Percentiles rank a stretch among this genome's conserved stretches.
phyloP scores from a whole-genome alignment of 345 rosid genomes.

The Aegle marmelos region DNA sequence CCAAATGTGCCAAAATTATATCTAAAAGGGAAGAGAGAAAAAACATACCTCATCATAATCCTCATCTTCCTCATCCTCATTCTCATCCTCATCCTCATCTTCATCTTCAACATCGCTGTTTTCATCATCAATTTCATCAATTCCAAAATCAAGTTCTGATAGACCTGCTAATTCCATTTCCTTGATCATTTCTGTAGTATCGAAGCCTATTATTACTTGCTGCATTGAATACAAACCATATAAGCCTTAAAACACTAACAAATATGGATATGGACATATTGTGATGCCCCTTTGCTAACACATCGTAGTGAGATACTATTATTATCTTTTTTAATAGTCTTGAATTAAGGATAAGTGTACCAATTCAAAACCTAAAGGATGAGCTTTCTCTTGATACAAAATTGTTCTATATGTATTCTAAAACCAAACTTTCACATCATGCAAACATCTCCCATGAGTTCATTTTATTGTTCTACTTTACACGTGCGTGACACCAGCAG shows the following conservation, averaged over 20 bases:
- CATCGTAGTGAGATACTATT: not conserved
- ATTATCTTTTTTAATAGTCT: not conserved
- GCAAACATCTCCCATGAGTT: not conserved
- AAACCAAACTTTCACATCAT: not conserved
- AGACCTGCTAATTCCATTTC: constrained; percentile 70
- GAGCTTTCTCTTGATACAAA: not conserved
- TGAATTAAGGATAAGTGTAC: not conserved
- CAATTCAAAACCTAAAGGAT: not conserved
- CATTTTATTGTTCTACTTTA: not conserved
- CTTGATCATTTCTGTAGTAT: constrained; percentile 67
- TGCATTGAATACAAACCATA: constrained; percentile 38
- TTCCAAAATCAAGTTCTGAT: constrained; percentile 67
- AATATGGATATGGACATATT: constrained; percentile 7
- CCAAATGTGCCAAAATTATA: constrained; percentile 1
- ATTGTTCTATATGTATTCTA: not conserved
- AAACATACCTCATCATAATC: constrained; percentile 27
- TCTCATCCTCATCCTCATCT: constrained; percentile 28
- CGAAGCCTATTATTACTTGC: constrained; percentile 90
- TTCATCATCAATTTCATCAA: constrained; percentile 62
- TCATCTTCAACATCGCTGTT: constrained; percentile 58
- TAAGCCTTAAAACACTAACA: constrained; percentile 5
- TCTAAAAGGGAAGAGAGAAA: constrained; percentile 9
- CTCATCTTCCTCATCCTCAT: constrained; percentile 31
- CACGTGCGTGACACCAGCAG: not conserved
- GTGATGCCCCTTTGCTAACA: not conserved